phyloP scores from a whole-genome alignment of 2,329 filamentous ascomycete species.

The Sclerotiophoma versabilis region DNA sequence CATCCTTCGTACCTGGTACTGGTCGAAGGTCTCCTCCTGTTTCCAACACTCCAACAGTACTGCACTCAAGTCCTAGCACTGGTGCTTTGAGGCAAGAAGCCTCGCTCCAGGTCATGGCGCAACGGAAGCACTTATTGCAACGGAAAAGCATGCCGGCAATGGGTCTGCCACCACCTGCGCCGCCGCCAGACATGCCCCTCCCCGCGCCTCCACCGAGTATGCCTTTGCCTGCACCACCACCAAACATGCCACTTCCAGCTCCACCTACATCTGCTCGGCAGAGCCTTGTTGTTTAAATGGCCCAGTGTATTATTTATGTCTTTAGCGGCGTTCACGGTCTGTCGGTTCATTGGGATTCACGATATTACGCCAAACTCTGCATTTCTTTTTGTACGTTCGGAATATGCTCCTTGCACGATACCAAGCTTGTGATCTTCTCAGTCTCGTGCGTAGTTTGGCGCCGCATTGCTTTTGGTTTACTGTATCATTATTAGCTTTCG shows the following conservation, averaged over 20 bases:
- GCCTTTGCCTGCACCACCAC: constrained; percentile 19
- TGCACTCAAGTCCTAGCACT: constrained; percentile 32
- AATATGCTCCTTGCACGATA: constrained; percentile 1
- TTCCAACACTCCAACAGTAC: neutral
- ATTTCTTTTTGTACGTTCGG: neutral
- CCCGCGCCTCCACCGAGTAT: constrained; percentile 46
- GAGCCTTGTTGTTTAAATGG: constrained; percentile 2
- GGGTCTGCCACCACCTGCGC: constrained; percentile 54
- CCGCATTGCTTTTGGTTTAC: neutral
- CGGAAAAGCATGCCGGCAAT: constrained; percentile 49
- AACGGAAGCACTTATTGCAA: constrained; percentile 30
- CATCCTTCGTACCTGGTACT: constrained; percentile 40
- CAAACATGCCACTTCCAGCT: constrained; percentile 23
- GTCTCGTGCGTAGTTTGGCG: neutral
- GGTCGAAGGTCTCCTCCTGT: constrained; percentile 23
- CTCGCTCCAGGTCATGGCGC: constrained; percentile 19
- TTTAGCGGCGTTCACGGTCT: neutral
- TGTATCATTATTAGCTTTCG: constrained; percentile 1
- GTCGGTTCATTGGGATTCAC: neutral
- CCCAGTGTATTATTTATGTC: neutral
- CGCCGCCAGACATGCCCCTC: constrained; percentile 55
- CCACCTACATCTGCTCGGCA: constrained; percentile 17
- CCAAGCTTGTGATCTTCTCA: constrained; percentile 2
- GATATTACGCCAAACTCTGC: constrained; percentile 7
- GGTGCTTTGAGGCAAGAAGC: constrained; percentile 38